Percentiles rank a stretch among this genome's conserved stretches.
These are phyloP conservation scores for Aspergillus pseudoglaucus DNA, from an alignment of 2,329 filamentous ascomycete genomes.

Conservation along the genomic window DNA sequence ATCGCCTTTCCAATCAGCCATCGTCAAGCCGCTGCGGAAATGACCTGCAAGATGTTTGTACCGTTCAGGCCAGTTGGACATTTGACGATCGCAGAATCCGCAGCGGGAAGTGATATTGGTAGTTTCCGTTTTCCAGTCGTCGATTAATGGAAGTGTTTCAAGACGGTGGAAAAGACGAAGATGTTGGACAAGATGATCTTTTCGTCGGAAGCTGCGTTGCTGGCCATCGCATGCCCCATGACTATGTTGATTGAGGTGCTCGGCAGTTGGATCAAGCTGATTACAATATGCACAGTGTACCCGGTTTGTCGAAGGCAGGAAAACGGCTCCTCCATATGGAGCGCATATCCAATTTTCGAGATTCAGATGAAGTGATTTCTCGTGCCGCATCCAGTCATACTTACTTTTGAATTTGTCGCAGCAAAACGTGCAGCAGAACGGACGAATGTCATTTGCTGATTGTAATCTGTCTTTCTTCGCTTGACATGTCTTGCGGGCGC, in stretches of 20 bases:
- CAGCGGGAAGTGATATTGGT: conserved; percentile 6
- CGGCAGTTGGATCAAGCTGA: conserved; percentile 1
- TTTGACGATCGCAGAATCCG: conserved; percentile 7
- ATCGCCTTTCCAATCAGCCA: conserved; percentile 12
- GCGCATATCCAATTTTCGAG: conserved; percentile 8
- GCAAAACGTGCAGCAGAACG: conserved; percentile 8
- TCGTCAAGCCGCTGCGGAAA: conserved; percentile 8
- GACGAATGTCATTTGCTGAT: not conserved
- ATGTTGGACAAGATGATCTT: conserved; percentile 10
- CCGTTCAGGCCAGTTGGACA: conserved; percentile 3
- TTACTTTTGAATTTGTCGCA: conserved; percentile 6
- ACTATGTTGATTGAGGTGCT: conserved; percentile 6
- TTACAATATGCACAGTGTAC: conserved; percentile 6
- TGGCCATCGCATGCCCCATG: conserved; percentile 2
- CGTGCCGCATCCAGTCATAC: conserved; percentile 9
- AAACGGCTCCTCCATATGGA: conserved; percentile 1
- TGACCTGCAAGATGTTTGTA: conserved; percentile 6
- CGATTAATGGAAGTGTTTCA: conserved; percentile 4
- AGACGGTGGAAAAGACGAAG: conserved; percentile 5
- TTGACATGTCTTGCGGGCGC: not conserved
- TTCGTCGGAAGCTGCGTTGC: conserved; percentile 5
- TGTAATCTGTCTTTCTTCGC: not conserved
- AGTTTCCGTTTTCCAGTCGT: conserved; percentile 8
- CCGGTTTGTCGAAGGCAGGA: not conserved
- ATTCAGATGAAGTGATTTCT: conserved; percentile 9